Evolutionary conservation across 495 filamentous ascomycete species (phyloP).

Genomic region (Penicillium antarcticum): DNA sequence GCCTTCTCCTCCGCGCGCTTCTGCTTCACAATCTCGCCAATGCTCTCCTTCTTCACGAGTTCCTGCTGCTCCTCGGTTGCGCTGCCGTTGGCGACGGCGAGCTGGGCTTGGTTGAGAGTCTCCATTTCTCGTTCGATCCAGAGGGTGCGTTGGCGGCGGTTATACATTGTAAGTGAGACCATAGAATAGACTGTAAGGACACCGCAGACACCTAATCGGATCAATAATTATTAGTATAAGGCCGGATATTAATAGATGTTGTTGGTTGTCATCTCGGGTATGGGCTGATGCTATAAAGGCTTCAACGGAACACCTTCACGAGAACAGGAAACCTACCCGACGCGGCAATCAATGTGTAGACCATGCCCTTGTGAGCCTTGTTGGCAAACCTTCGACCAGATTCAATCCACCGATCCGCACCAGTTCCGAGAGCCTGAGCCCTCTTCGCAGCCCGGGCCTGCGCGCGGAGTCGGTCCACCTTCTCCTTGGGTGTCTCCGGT

Average conservation of each 20-base stretch:
- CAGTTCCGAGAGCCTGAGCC: constrained; percentile 53
- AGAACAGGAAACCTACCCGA: constrained; percentile 60
- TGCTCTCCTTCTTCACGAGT: constrained; percentile 59
- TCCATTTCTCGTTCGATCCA: constrained; percentile 63
- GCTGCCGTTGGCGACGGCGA: constrained; percentile 58
- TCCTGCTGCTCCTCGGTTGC: constrained; percentile 53
- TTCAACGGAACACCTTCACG: not conserved
- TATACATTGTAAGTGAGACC: constrained; percentile 83
- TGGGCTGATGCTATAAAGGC: not conserved
- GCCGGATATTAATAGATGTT: not conserved
- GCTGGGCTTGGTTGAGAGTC: constrained; percentile 54
- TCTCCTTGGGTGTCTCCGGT: constrained; percentile 82
- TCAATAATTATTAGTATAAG: not conserved
- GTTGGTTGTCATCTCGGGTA: not conserved
- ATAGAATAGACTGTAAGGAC: constrained; percentile 77
- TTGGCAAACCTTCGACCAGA: constrained; percentile 74
- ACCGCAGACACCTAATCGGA: constrained; percentile 59
- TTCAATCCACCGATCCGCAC: constrained; percentile 67
- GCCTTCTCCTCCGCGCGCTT: constrained; percentile 43
- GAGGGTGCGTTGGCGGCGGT: constrained; percentile 65
- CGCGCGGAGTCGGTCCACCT: constrained; percentile 80
- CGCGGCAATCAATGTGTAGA: constrained; percentile 69
- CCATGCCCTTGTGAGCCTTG: constrained; percentile 73
- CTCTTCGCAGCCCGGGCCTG: constrained; percentile 68
- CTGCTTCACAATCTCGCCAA: constrained; percentile 43